Base-by-base conservation (phyloP, 2,329 filamentous ascomycete genomes). In the Gnomoniopsis sp. region DNA sequence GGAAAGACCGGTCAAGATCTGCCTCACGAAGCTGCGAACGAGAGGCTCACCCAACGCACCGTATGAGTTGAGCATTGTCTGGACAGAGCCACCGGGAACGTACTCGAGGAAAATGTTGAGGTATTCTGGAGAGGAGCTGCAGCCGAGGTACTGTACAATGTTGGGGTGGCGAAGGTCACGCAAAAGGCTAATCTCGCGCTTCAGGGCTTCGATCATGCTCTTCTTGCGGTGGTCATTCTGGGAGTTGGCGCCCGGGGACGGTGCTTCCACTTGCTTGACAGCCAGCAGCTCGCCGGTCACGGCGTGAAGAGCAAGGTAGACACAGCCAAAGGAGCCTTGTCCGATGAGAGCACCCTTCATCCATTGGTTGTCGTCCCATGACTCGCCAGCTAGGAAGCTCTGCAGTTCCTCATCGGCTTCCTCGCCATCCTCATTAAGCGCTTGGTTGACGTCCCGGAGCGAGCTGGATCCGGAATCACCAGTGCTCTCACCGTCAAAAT, bases 71-170 rank as follows among this genome's bases (percentile, higher is more conserved):
- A 99, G 88, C 93, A 99, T 98, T 11, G 91, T 96, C 65, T 96
- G 95, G 26, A 99, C 96, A 14, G 93, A 98, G 49, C 95, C 95
- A 74, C 95, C 95, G 17, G 95, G 91, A 34, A 99, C 95, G 72
- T 99, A 99, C 75, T 99, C 95, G 70, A 99, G 87, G 86, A 99
- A 99, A 89, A 99, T 99, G 78, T 99, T 99, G 68, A 99, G 86
- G 72, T 93, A 88, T 57, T 93, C 88, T 19, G 91, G 86, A 62
- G 96, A 95, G 10, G 91, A 93, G 69, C 93, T 93, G 66, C 93
- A 97, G 61, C 95, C 95, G 8, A 99, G 86, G 71, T 99, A 99
- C 72, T 97, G 95, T 72, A 99, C 95, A 70, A 99, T 98, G 72
- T 99, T 98, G 57, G 91, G 86, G 70, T 99, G 95, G 69, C 96